These are phyloP conservation scores for Ceratonia siliqua DNA, from an alignment of 306 rosid species.

Conservation along the genomic window DNA sequence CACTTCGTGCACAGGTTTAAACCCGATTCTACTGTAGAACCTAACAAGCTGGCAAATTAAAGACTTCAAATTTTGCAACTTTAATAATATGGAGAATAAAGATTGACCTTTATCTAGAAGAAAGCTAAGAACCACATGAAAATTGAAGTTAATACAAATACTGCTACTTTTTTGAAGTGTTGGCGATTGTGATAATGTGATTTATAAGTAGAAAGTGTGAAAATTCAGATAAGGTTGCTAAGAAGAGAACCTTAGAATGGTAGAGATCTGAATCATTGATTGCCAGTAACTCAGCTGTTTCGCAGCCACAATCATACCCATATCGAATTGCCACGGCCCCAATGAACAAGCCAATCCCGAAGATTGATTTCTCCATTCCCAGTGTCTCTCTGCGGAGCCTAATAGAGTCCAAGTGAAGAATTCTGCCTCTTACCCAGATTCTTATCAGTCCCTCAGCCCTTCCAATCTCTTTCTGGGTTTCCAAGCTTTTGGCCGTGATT, in stretches of 20 bases:
- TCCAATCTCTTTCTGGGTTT: slow-evolving; percentile 61
- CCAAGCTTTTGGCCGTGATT: slow-evolving; percentile 70
- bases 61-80: not conserved
- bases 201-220: not conserved
- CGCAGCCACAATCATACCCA: slow-evolving; percentile 75
- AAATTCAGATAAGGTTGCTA: slow-evolving; percentile 23
- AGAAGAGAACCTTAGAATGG: slow-evolving; percentile 72
- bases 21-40: slow-evolving; percentile 84
- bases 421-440: slow-evolving; percentile 59
- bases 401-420: slow-evolving; percentile 89
- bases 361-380: slow-evolving; percentile 85
- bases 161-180: too few species aligned
- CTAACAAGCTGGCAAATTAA: slow-evolving; percentile 54
- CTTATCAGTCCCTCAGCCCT: slow-evolving; percentile 79
- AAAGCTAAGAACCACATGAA: too few species aligned
- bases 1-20: slow-evolving; percentile 68
- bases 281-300: slow-evolving; percentile 72
- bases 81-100: not conserved
- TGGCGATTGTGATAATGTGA: too few species aligned
- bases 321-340: slow-evolving; percentile 85
- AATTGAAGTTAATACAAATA: too few species aligned
- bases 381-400: slow-evolving; percentile 66
- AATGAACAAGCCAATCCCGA: slow-evolving; percentile 84
- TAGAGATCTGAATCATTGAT: slow-evolving; percentile 80
- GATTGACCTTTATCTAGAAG: too few species aligned